Evolutionary conservation across 805 yeast genomes (phyloP), one percentile per base, ranked within the genome.

Genomic region (Saturnispora gosingensis): DNA sequence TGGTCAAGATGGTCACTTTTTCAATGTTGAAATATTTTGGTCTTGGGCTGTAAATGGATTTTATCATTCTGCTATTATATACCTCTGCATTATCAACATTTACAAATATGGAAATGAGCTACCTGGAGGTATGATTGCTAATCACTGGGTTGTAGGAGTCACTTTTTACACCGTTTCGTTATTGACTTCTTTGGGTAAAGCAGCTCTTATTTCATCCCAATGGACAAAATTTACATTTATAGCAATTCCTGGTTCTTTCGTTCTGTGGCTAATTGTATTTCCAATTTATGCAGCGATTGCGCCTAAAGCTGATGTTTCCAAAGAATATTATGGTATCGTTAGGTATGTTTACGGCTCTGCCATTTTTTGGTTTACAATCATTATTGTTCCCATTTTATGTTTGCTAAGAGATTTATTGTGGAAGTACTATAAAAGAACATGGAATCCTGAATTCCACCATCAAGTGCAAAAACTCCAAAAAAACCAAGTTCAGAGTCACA

Each of bases 1-100:
- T 43, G 99, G 99, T 6, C 97, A 91, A 67, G 73, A 80, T 55
- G 85, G 95, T 18, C 83, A 78, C 51, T 93, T 93, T 62, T 88
- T 93, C 71, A 91, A 91, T 59, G 96, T 89, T 11, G 74, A 81
- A 5, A 89, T 89, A 39, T 93, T 93, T 67, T 91, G 98, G 98
- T 87, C 96, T 18, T 93, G 99, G 99, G 87, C 93, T 44, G 70
- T 82, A 48, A 95, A 93, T 67, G 99, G 99, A 0, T 91, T 93
- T 63, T 93, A 80, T 68, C 99, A 93, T 65, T 88, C 97, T 11
- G 87, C 88, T 2, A 72, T 93, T 22, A 83, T 89, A 20, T 95
- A 82, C 65, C 71, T 89, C 43, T 83, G 91, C 34, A 74, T 88
- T 13, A 74, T 76, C 47, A 76, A 80, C 56, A 82, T 89, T 45